Percentiles rank a stretch among this genome's conserved stretches.
Evolutionary conservation across 2,329 filamentous ascomycete species (phyloP).

Genomic region (Trematosphaeria pertusa): DNA sequence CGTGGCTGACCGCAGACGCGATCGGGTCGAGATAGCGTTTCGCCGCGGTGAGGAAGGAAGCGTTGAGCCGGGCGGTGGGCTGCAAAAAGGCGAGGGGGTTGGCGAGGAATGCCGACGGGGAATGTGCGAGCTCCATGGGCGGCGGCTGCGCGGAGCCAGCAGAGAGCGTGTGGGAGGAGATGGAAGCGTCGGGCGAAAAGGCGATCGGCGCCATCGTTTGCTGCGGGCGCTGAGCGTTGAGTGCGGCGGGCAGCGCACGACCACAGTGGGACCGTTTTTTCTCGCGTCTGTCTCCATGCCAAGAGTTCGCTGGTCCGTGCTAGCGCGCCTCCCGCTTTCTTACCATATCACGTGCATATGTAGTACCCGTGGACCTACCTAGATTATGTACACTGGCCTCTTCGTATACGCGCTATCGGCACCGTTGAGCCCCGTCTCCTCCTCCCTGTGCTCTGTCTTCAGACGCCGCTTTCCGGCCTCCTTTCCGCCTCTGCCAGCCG

Average conservation of each 20-base stretch:
- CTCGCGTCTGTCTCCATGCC: conserved; percentile 5
- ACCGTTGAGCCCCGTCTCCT: too few relatives aligned
- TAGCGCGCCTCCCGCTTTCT: too few relatives aligned
- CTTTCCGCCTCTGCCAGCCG: conserved; percentile 5
- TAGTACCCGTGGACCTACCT: too few relatives aligned
- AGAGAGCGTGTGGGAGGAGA: conserved; percentile 50
- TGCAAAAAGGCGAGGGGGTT: conserved; percentile 79
- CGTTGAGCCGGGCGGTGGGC: conserved; percentile 70
- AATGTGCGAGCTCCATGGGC: conserved; percentile 49
- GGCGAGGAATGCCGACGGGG: conserved; percentile 65
- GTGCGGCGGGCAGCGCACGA: background rate
- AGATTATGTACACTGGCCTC: too few relatives aligned
- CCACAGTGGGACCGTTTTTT: conserved; percentile 3
- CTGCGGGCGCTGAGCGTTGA: background rate
- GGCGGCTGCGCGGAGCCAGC: conserved; percentile 44
- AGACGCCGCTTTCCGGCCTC: too few relatives aligned
- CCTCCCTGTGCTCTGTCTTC: too few relatives aligned
- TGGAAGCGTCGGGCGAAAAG: conserved; percentile 47
- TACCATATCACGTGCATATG: too few relatives aligned
- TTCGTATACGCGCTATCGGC: too few relatives aligned
- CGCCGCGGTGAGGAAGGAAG: conserved; percentile 74
- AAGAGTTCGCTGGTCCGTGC: conserved; percentile 16
- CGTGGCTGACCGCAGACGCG: conserved; percentile 74
- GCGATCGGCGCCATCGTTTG: conserved; percentile 41
- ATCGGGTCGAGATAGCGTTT: conserved; percentile 82